Percentiles rank a stretch among this genome's conserved stretches.
Evolutionary conservation across 2,329 filamentous ascomycete genomes (phyloP).

Genomic region (Cryphonectria japonica): DNA sequence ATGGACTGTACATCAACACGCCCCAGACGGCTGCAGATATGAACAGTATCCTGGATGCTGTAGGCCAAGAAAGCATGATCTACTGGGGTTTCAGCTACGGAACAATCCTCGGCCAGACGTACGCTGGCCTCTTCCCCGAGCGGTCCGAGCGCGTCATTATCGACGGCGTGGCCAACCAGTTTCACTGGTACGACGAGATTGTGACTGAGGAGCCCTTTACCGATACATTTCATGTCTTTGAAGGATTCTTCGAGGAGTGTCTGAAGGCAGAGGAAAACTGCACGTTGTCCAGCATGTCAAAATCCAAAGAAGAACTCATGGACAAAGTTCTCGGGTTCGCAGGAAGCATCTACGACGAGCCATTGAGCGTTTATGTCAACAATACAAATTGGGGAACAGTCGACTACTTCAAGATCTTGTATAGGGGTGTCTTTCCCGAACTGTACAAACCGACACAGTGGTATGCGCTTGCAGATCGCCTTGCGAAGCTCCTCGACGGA

Average conservation of each 20-base stretch:
- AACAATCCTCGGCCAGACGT: conserved; percentile 45
- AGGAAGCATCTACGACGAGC: conserved; percentile 41
- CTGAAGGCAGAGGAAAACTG: conserved; percentile 52
- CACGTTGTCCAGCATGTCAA: conserved; percentile 43
- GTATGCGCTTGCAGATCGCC: conserved; percentile 41
- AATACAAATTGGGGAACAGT: conserved; percentile 44
- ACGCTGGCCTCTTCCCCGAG: conserved; percentile 43
- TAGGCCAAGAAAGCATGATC: conserved; percentile 43
- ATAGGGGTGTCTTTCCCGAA: conserved; percentile 43
- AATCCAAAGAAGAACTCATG: conserved; percentile 41
- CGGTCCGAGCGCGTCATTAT: conserved; percentile 42
- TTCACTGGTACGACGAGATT: conserved; percentile 46
- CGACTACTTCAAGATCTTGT: conserved; percentile 42
- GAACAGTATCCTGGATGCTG: conserved; percentile 51
- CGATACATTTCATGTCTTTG: conserved; percentile 49
- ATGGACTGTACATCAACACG: conserved; percentile 51
- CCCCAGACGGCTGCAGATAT: conserved; percentile 56
- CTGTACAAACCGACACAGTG: conserved; percentile 45
- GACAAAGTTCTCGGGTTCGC: conserved; percentile 40
- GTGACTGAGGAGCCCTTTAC: conserved; percentile 43
- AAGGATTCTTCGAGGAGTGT: conserved; percentile 50
- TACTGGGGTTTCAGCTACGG: conserved; percentile 49
- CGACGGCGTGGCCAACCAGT: conserved; percentile 41
- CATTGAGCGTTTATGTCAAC: conserved; percentile 49
- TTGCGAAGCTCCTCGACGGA: conserved; percentile 43